Evolutionary conservation across 176 grass and related monocot species (phyloP), one percentile per base, ranked within the genome.

Genomic region (Musa beccarii): DNA sequence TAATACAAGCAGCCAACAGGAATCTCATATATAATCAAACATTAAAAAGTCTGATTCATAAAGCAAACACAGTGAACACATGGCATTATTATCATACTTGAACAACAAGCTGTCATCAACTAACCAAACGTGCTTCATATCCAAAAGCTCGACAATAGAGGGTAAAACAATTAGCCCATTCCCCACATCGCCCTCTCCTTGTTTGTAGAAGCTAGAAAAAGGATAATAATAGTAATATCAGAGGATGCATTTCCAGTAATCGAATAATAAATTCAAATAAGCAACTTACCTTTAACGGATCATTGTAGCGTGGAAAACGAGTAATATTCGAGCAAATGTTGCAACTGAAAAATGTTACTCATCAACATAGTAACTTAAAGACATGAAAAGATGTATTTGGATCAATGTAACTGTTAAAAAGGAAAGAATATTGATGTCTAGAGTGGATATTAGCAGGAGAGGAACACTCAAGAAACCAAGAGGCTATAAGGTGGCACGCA

Each of bases 81-180:
- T 13, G 54, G 54, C 54, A 57, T 11, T 17, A 5, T 61, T 17
- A 61, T 16, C n/a, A 14, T 61, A 61, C 12, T 26, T 6, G 10
- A 25, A 68, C 21, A 34, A 43, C 34, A 43, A 43, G 34, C 34
- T 43, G 34, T 43, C 34, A 16, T 29, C 10, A 73, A 92, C 89
- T 86, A 83, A 98, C 90, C 90, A 93, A 73, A 81, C 88, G 90
- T 86, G 95, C 79, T 87, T 98, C 90, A 74, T 98, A 98, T 82
- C 90, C 95, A 76, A 93, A 98, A 67, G 83, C 74, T 79, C 86
- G 88, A 77, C 90, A 98, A 75, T 98, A 98, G 25, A 89, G 85
- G 28, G 95, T 98, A 78, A 98, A 98, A 82, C 95, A 98, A 83
- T 98, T 93, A 49, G 95, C 90, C 95, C 95, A 98, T 86, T 98